Conservation (phyloP, 345 rosid species). For the Passiflora organensis region DNA sequence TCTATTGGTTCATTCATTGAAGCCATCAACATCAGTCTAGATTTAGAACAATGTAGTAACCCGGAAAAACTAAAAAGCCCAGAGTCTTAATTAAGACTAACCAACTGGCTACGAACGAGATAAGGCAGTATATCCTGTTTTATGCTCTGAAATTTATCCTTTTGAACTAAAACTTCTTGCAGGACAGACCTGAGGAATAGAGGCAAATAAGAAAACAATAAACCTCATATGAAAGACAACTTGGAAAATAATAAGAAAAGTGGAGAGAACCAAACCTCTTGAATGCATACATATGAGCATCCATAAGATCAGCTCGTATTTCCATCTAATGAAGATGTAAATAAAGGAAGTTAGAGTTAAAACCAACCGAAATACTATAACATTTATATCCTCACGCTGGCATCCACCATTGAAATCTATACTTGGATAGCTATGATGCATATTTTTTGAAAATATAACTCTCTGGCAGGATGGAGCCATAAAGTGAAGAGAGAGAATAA, state of each 20-base stretch:
- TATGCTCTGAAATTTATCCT: conserved; percentile 69
- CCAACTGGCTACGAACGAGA: conserved; percentile 93
- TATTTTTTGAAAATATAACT: not conserved
- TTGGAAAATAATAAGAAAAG: conserved; percentile 7
- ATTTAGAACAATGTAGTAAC: not conserved
- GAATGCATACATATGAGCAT: conserved; percentile 94
- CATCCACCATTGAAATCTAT: not conserved
- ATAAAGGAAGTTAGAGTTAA: conserved; percentile 13
- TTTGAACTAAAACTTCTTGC: conserved; percentile 64
- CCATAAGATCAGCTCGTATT: conserved; percentile 88
- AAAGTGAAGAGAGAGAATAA: not conserved
- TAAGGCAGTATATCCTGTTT: conserved; percentile 83
- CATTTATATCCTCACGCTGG: not conserved
- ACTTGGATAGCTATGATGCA: not conserved
- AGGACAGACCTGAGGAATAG: conserved; percentile 54
- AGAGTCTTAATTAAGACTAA: conserved; percentile 40
- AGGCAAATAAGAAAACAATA: conserved; percentile 1
- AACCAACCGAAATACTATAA: conserved; percentile 9
- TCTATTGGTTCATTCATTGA: conserved; percentile 32
- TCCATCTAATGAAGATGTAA: conserved; percentile 63
- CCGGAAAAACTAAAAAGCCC: not conserved
- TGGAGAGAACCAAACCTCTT: conserved; percentile 56
- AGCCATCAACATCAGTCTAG: not conserved
- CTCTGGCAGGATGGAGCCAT: no score
- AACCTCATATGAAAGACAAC: conserved; percentile 1